phyloP scores from a whole-genome alignment of 2,329 filamentous ascomycete species.

The Venturiaceae sp. region DNA sequence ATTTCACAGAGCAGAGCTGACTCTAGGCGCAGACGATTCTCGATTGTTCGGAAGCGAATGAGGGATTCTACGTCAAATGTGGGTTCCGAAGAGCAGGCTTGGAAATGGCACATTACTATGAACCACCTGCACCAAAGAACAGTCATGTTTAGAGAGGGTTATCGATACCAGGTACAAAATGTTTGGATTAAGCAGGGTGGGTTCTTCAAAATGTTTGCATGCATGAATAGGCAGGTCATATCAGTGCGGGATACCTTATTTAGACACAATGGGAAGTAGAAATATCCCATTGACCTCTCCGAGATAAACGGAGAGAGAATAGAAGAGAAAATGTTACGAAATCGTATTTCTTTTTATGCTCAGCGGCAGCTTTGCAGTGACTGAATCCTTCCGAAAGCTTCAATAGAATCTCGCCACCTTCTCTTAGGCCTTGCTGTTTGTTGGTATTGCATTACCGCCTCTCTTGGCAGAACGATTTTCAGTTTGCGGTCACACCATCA shows the following conservation, averaged over 20 bases:
- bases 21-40: constrained; percentile 60
- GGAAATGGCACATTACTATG: constrained; percentile 94
- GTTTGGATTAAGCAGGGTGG: neutral
- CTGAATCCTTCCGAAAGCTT: too few relatives aligned
- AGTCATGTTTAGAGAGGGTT: neutral
- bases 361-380: too few relatives aligned
- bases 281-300: neutral
- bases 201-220: neutral
- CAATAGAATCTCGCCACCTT: too few relatives aligned
- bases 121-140: neutral
- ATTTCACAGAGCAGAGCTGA: neutral
- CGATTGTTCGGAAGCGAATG: constrained; percentile 92
- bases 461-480: too few relatives aligned
- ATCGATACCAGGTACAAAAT: neutral
- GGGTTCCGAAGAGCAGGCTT: constrained; percentile 85
- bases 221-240: neutral
- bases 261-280: neutral
- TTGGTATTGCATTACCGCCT: too few relatives aligned
- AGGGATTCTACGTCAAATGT: constrained; percentile 97
- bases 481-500: too few relatives aligned
- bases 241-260: neutral
- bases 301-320: neutral
- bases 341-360: too few relatives aligned
- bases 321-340: too few relatives aligned
- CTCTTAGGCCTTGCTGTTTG: too few relatives aligned